Conservation (phyloP, 495 filamentous ascomycete genomes). For the Cercophora sp. region DNA sequence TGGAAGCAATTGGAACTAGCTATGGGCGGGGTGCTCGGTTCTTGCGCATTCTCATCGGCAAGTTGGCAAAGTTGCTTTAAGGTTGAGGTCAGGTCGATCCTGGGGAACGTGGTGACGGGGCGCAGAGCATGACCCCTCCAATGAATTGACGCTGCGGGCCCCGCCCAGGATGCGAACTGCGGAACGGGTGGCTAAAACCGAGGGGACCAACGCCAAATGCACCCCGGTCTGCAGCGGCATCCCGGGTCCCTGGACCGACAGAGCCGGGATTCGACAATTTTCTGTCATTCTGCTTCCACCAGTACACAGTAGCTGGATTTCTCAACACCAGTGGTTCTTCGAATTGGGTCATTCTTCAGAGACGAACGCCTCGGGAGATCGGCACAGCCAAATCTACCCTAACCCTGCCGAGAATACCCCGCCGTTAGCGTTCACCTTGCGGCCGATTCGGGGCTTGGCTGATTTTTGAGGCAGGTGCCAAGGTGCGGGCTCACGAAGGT, state of each 20-base stretch:
- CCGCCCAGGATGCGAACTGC: background rate
- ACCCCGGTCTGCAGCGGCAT: background rate
- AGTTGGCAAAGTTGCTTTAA: background rate
- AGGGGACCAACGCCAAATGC: background rate
- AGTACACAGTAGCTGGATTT: too few relatives aligned
- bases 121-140: background rate
- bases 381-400: too few relatives aligned
- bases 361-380: too few relatives aligned
- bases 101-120: background rate
- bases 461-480: too few relatives aligned
- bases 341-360: too few relatives aligned
- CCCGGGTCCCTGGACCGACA: background rate
- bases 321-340: too few relatives aligned
- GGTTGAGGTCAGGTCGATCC: background rate
- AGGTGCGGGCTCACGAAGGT: too few relatives aligned
- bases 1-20: background rate
- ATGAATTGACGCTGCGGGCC: background rate
- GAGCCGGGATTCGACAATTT: too few relatives aligned
- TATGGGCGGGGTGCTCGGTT: background rate
- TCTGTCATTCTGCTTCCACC: too few relatives aligned
- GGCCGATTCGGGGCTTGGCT: too few relatives aligned
- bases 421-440: too few relatives aligned
- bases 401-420: too few relatives aligned
- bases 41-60: background rate
- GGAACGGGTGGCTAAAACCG: background rate